Evolutionary conservation across 192 early-diverging fungal genomes (phyloP).

Genomic region (Umbelopsis sp.): DNA sequence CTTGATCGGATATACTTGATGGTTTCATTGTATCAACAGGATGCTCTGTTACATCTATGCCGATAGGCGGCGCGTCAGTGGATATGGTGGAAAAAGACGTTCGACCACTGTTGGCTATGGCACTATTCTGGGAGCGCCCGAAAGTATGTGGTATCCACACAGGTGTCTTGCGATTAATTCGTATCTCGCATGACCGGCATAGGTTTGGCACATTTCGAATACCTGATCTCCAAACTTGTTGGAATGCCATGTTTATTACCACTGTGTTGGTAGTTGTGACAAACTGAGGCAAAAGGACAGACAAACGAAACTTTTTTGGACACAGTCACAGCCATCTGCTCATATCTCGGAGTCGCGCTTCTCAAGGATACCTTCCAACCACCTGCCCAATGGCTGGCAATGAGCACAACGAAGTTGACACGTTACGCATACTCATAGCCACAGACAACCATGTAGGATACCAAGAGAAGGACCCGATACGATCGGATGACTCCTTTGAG

Average conservation of each 20-base stretch:
- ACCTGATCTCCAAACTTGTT: neutral
- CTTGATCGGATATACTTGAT: neutral
- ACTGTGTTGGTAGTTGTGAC: neutral
- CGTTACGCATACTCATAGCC: constrained; percentile 71
- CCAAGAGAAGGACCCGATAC: constrained; percentile 85
- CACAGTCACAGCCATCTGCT: neutral
- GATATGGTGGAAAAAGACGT: neutral
- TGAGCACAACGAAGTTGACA: constrained; percentile 32
- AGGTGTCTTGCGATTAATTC: neutral
- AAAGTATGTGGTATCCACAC: neutral
- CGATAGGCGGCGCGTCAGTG: no score
- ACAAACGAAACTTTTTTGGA: neutral
- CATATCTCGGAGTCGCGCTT: neutral
- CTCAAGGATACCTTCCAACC: neutral
- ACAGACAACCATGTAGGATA: constrained; percentile 97
- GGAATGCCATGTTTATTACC: neutral
- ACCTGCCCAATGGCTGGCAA: neutral
- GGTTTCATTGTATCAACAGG: neutral
- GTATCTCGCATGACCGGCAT: neutral
- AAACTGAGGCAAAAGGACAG: neutral
- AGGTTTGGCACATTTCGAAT: neutral
- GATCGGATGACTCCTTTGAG: constrained; percentile 80
- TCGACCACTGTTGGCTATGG: neutral
- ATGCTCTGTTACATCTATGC: neutral
- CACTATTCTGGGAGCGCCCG: neutral